Percentiles rank a stretch among this genome's conserved stretches.
phyloP scores from a whole-genome alignment of 345 rosid species.

The Eucalyptus sp. region DNA sequence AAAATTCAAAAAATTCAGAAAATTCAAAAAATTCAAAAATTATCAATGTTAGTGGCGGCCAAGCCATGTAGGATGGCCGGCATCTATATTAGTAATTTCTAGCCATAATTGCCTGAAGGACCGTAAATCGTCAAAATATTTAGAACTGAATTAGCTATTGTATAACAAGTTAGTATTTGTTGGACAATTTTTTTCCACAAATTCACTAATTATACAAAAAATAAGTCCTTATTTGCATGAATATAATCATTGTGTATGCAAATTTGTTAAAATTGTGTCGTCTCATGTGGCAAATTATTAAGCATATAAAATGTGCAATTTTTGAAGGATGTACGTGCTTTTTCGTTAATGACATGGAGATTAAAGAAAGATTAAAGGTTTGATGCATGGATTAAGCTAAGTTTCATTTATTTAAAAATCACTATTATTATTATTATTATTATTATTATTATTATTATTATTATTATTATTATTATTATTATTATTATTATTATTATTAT shows the following conservation, averaged over 20 bases:
- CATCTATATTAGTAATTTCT: too few species aligned
- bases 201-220: not conserved
- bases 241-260: not conserved
- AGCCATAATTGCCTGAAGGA: accelerated
- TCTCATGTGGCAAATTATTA: not conserved
- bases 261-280: not conserved
- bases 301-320: not conserved
- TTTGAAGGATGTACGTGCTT: not conserved
- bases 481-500: too few species aligned
- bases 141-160: accelerated
- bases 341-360: too few species aligned
- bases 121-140: not conserved
- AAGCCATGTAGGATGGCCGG: accelerated
- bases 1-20: accelerated
- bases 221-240: not conserved
- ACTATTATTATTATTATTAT: too few species aligned
- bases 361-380: too few species aligned
- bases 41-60: not conserved
- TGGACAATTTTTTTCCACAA: accelerated
- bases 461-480: too few species aligned
- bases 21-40: too few species aligned
- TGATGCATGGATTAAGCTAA: too few species aligned
- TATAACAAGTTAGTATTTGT: not conserved
- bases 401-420: too few species aligned
- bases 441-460: too few species aligned